These are phyloP conservation scores for Cyberlindnera galapagoensis DNA, from an alignment of 805 yeast genomes.

Conservation along the genomic window DNA sequence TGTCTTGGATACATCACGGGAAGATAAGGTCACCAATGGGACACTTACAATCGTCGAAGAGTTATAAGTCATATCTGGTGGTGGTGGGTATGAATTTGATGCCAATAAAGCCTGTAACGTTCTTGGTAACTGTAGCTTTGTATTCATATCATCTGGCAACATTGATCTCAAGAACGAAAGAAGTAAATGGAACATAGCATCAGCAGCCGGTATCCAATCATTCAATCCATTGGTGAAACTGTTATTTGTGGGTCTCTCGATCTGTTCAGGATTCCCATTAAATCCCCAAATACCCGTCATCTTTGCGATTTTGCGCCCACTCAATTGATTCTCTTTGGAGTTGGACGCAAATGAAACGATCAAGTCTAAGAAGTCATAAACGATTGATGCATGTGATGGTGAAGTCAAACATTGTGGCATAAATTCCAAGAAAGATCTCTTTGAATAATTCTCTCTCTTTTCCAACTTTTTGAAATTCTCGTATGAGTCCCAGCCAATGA, in stretches of 20 bases:
- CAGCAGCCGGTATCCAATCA: conserved; percentile 75
- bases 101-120: conserved; percentile 59
- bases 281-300: conserved; percentile 91
- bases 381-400: conserved; percentile 85
- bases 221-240: conserved; percentile 64
- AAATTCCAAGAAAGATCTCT: conserved; percentile 66
- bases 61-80: conserved; percentile 36
- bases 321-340: conserved; percentile 68
- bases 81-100: conserved; percentile 78
- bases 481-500: conserved; percentile 85
- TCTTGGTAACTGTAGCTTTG: conserved; percentile 53
- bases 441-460: conserved; percentile 57
- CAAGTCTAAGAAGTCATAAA: conserved; percentile 79
- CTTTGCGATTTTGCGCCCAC: conserved; percentile 73
- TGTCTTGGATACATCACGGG: conserved; percentile 32
- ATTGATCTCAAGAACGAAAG: conserved; percentile 73
- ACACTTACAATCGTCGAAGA: conserved; percentile 40
- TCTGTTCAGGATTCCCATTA: conserved; percentile 29
- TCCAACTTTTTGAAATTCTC: conserved; percentile 61
- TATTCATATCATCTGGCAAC: conserved; percentile 58
- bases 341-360: conserved; percentile 73
- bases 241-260: conserved; percentile 22
- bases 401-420: conserved; percentile 82
- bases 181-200: conserved; percentile 78
- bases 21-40: conserved; percentile 54